phyloP scores from a whole-genome alignment of 2,329 filamentous ascomycete species.

The Aphanocladium album region DNA sequence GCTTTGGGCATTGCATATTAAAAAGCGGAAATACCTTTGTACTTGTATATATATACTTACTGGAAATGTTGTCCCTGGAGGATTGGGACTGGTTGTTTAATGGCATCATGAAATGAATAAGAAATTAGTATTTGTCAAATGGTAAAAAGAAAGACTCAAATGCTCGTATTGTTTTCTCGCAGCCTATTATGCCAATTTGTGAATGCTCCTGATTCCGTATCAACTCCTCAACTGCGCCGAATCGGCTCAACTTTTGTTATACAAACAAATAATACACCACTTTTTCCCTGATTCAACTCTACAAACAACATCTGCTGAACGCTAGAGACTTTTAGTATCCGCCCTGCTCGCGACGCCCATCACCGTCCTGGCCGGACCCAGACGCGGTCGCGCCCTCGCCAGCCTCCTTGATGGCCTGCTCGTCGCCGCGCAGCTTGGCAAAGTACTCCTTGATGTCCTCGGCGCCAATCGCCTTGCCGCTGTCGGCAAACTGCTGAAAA shows the following conservation, averaged over 20 bases:
- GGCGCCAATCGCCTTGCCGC: conserved; percentile 78
- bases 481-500: conserved; percentile 89
- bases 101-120: background rate
- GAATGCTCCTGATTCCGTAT: background rate
- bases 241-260: background rate
- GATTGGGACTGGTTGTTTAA: background rate
- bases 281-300: too few relatives aligned
- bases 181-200: background rate
- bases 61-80: background rate
- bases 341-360: conserved; percentile 45
- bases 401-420: conserved; percentile 63
- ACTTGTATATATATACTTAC: background rate
- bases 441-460: conserved; percentile 98
- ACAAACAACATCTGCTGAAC: background rate
- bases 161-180: background rate
- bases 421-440: conserved; percentile 87
- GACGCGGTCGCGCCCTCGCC: conserved; percentile 45
- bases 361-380: conserved; percentile 28
- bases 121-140: background rate
- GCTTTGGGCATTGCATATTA: conserved; percentile 7
- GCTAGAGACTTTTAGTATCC: conserved; percentile 38
- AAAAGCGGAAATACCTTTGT: background rate
- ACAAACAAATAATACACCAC: background rate
- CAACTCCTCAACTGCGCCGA: background rate
- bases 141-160: background rate